These are phyloP conservation scores for Xylogone sp. DNA, from an alignment of 2,329 filamentous ascomycete species.

Conservation along the genomic window DNA sequence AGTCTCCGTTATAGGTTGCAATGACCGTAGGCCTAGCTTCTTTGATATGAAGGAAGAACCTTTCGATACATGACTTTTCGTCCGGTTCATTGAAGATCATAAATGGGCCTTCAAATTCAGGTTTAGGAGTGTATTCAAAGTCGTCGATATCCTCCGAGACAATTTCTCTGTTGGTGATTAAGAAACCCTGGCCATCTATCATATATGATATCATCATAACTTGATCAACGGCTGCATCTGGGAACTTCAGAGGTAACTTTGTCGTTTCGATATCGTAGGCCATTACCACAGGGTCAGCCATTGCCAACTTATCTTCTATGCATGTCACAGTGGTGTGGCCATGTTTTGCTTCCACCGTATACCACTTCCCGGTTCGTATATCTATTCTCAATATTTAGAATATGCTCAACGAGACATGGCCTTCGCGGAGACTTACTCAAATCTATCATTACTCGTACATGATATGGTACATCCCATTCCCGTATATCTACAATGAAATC, in stretches of 20 bases:
- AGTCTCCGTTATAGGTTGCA: conserved; percentile 99
- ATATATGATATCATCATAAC: conserved; percentile 99
- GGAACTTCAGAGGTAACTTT: conserved; percentile 93
- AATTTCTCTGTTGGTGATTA: conserved; percentile 97
- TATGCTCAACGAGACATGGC: background rate
- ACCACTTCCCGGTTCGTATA: conserved; percentile 96
- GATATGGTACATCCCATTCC: conserved; percentile 99
- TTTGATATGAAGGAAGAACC: conserved; percentile 95
- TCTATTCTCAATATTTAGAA: conserved; percentile 47
- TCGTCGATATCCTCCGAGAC: conserved; percentile 96
- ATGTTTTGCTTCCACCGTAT: conserved; percentile 90
- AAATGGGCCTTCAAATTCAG: conserved; percentile 92
- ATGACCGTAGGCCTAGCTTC: conserved; percentile 93
- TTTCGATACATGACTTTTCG: conserved; percentile 80
- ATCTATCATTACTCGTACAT: conserved; percentile 98
- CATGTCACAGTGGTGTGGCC: conserved; percentile 79
- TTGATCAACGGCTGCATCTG: conserved; percentile 89
- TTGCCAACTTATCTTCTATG: conserved; percentile 81
- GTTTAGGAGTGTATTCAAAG: conserved; percentile 97
- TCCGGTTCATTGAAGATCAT: conserved; percentile 98
- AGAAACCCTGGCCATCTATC: conserved; percentile 97
- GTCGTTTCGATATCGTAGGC: conserved; percentile 99
- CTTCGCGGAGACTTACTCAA: conserved; percentile 50
- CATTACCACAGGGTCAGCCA: conserved; percentile 95
- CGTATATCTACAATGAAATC: conserved; percentile 98